phyloP scores from a whole-genome alignment of 306 rosid species.

The Argentina anserina region DNA sequence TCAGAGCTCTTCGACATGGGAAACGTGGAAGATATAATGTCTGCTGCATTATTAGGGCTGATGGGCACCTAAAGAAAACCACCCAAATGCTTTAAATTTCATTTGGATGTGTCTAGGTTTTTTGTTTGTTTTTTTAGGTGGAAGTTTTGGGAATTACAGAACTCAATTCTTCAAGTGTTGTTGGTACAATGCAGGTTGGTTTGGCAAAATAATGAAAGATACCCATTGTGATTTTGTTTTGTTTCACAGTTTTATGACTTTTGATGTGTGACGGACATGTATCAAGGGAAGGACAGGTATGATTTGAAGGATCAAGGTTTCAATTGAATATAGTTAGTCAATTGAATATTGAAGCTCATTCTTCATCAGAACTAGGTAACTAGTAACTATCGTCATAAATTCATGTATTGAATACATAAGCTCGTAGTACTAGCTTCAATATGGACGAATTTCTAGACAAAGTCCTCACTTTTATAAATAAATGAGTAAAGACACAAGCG shows the following conservation, averaged over 20 bases:
- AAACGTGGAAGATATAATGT: not conserved
- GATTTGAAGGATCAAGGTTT: not conserved
- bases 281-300: not conserved
- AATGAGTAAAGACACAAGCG: not conserved
- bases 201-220: not conserved
- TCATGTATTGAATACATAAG: not conserved
- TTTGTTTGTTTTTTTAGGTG: not conserved
- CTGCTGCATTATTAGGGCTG: not conserved
- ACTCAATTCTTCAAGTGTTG: not conserved
- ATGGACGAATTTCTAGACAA: not conserved
- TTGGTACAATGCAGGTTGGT: not conserved
- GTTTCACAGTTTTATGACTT: not conserved
- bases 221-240: not conserved
- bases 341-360: not conserved
- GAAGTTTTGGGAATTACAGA: not conserved
- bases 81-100: not conserved
- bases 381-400: not conserved
- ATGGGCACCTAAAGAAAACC: not conserved
- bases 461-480: not conserved
- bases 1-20: not conserved
- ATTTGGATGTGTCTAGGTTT: not conserved
- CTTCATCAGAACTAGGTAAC: slow-evolving; percentile 1
- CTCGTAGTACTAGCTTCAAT: not conserved
- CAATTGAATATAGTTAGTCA: not conserved
- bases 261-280: not conserved